Base-by-base conservation (phyloP, 2,329 filamentous ascomycete genomes). In the Penicillium aurantiogriseum region DNA sequence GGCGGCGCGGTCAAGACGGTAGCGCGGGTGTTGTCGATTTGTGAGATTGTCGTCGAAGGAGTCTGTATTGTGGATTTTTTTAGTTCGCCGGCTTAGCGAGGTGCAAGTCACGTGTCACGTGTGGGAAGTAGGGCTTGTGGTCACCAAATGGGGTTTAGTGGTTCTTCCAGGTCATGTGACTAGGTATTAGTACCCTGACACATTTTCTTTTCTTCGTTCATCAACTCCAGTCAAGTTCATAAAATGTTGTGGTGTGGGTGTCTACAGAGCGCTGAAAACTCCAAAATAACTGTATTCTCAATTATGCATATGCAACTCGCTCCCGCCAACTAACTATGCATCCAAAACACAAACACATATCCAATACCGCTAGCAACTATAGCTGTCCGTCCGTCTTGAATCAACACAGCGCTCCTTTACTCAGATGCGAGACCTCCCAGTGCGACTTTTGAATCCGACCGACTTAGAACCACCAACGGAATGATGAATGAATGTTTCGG, bases 1-100 rank as follows among this genome's bases (percentile, higher is more conserved):
- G 65, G 70, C 63, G 73, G 71, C 75, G 74, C 73, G 72, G 76
- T 77, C 75, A 79, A 79, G 77, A 78, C 74, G 76, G 69, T 74
- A 72, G 72, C 71, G 73, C 71, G 70, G 68, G 65, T 71, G 55
- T 75, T 76, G 74, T 76, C 74, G 75, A 76, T 69, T 66, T 68
- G 64, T 71, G 69, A 68, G 67, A 69, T 74, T 72, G 68, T 71
- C 67, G 70, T 72, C 66, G 71, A 68, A 69, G 70, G 65, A 67
- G 69, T 66, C 60, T 64, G 68, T 67, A 66, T 63, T 66, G 71
- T 75, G 69, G 73, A 74, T 74, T 75, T 74, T 71, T 63, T 66
- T 64, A 70, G 70, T 67, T 64, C 68, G 63, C 56, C 63, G 64
- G 57, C 58, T 64, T 71, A 69, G 68, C 70, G 72, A 76, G 74